phyloP scores from a whole-genome alignment of 2,329 filamentous ascomycete species.

The Fusarium pilosicola region DNA sequence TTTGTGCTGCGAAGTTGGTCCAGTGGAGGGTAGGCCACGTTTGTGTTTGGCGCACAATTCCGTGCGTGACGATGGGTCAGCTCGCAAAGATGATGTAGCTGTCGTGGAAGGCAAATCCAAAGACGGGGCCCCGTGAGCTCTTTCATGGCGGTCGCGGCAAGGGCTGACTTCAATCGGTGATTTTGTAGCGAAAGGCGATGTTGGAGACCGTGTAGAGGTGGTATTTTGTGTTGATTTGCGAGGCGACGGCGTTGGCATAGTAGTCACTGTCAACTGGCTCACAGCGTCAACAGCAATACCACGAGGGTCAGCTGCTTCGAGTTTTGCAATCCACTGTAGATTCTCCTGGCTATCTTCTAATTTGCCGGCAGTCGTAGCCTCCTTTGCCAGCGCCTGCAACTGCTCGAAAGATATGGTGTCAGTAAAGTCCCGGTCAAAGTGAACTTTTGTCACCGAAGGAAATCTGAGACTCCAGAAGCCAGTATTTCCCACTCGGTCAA shows the following conservation, averaged over 20 bases:
- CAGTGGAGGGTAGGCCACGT: not conserved
- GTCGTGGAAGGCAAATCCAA: not conserved
- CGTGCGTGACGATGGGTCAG: not conserved
- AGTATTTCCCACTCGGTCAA: conserved; percentile 75
- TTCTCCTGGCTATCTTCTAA: conserved; percentile 70
- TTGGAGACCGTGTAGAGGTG: conserved; percentile 23
- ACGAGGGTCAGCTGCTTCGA: conserved; percentile 65
- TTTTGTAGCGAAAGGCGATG: conserved; percentile 16
- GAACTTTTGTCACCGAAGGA: conserved; percentile 78
- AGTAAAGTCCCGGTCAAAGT: conserved; percentile 76
- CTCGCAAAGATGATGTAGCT: conserved; percentile 18
- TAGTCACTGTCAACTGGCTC: conserved; percentile 58
- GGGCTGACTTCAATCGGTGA: not conserved
- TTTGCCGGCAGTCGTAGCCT: conserved; percentile 60
- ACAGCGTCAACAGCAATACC: conserved; percentile 54
- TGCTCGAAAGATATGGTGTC: conserved; percentile 77
- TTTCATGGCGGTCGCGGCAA: not conserved
- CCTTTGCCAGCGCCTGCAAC: conserved; percentile 72
- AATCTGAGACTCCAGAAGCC: conserved; percentile 81
- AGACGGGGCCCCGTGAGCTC: not conserved
- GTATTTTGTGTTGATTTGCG: conserved; percentile 42
- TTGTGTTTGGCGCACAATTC: not conserved
- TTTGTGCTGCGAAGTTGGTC: conserved; percentile 28
- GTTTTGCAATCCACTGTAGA: conserved; percentile 66
- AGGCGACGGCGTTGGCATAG: conserved; percentile 50